phyloP scores from a whole-genome alignment of 2,329 filamentous ascomycete species.

The Emmonsia crescens region DNA sequence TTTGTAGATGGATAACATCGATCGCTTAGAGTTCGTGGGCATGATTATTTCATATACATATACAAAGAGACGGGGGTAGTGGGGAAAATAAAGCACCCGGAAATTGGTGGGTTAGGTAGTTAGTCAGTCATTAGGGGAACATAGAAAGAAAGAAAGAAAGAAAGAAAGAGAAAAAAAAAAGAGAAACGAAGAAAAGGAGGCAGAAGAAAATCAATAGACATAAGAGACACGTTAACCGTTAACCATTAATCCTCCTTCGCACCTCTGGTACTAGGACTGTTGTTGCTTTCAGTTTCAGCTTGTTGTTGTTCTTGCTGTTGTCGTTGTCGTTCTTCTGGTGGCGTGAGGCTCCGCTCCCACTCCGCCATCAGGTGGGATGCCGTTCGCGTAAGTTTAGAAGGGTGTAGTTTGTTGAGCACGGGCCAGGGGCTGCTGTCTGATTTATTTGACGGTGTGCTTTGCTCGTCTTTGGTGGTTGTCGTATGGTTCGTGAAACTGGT shows the following conservation, averaged over 20 bases:
- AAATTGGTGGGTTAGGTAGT: no score
- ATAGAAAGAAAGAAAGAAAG: background rate
- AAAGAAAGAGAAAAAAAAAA: background rate
- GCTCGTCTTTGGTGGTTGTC: constrained; percentile 17
- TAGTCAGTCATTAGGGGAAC: background rate
- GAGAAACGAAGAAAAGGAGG: background rate
- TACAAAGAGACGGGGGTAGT: no score
- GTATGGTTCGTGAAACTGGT: constrained; percentile 30
- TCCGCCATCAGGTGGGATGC: constrained; percentile 82
- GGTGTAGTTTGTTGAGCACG: constrained; percentile 59
- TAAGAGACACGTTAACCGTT: background rate
- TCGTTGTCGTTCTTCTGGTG: constrained; percentile 17
- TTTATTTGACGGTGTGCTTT: constrained; percentile 19
- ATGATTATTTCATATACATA: no score
- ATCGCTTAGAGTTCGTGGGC: no score
- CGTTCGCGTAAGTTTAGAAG: constrained; percentile 67
- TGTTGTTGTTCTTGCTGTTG: background rate
- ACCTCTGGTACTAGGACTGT: background rate
- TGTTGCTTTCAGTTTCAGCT: background rate
- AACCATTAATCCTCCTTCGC: background rate
- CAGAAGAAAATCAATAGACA: background rate
- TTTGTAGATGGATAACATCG: no score
- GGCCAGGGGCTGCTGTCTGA: constrained; percentile 50
- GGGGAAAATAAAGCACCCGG: no score
- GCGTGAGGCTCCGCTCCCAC: constrained; percentile 70